Evolutionary conservation across 495 filamentous ascomycete genomes (phyloP).

Genomic region (Xylona heveae): DNA sequence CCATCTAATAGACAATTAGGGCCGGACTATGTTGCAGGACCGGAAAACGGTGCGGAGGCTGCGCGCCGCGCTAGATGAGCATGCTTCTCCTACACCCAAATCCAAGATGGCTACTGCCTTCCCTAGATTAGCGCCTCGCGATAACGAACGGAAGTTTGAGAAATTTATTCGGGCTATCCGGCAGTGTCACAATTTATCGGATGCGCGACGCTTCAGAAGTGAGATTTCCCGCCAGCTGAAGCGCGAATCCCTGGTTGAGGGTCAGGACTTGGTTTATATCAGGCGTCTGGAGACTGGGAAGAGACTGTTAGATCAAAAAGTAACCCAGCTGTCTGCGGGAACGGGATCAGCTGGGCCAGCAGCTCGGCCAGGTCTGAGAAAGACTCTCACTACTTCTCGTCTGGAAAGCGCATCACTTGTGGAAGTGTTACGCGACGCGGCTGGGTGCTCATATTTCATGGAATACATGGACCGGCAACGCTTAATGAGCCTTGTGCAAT

Average conservation of each 20-base stretch:
- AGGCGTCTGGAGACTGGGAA: constrained; percentile 83
- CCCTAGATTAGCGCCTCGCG: constrained; percentile 41
- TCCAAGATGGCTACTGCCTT: constrained; percentile 36
- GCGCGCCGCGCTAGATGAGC: constrained; percentile 82
- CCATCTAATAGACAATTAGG: constrained; percentile 17
- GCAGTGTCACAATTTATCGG: constrained; percentile 77
- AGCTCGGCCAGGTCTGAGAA: neutral
- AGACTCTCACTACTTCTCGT: constrained; percentile 20
- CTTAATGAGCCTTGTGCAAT: constrained; percentile 80
- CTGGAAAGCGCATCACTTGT: constrained; percentile 51
- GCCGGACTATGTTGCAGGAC: constrained; percentile 74
- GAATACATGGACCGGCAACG: constrained; percentile 92
- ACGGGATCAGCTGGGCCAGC: constrained; percentile 18
- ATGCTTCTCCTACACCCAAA: constrained; percentile 67
- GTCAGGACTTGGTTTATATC: constrained; percentile 66
- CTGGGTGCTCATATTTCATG: constrained; percentile 95
- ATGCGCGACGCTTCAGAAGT: constrained; percentile 77
- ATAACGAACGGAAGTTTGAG: constrained; percentile 85
- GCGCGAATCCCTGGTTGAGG: constrained; percentile 54
- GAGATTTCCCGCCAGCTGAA: constrained; percentile 87
- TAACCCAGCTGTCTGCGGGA: constrained; percentile 57
- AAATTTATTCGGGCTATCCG: constrained; percentile 79
- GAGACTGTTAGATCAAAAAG: constrained; percentile 70
- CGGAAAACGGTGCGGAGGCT: constrained; percentile 88
- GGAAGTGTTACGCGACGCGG: constrained; percentile 68